Percentiles rank a stretch among this genome's conserved stretches.
phyloP scores from a whole-genome alignment of 768 basidiomycete genomes.

The Tephrocybe sp. region DNA sequence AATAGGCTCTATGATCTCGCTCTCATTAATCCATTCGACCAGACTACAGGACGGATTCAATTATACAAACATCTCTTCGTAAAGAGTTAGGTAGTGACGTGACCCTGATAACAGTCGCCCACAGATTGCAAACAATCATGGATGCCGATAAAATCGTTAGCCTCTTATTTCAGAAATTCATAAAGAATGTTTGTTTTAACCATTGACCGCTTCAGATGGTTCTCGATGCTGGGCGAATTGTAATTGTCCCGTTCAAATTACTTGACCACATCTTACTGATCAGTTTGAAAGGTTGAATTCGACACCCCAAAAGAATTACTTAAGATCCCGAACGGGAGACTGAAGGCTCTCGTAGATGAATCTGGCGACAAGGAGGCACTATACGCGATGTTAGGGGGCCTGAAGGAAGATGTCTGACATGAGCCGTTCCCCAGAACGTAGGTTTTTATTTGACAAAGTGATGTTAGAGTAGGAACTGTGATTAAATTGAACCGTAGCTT shows the following conservation, averaged over 20 bases:
- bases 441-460: too few relatives aligned
- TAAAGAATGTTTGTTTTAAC: conserved; percentile 8
- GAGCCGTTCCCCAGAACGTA: too few relatives aligned
- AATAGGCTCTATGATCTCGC: neutral
- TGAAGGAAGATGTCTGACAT: neutral
- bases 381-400: conserved; percentile 43
- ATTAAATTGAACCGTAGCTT: too few relatives aligned
- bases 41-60: conserved; percentile 65
- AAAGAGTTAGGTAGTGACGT: conserved; percentile 60
- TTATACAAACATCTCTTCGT: conserved; percentile 71
- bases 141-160: conserved; percentile 59
- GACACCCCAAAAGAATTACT: conserved; percentile 54
- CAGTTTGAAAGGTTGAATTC: conserved; percentile 42
- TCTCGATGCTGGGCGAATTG: conserved; percentile 54
- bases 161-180: too few relatives aligned
- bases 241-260: conserved; percentile 23
- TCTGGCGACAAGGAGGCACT: conserved; percentile 53
- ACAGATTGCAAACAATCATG: conserved; percentile 68
- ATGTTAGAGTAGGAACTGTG: too few relatives aligned
- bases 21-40: neutral
- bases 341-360: conserved; percentile 60
- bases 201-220: conserved; percentile 38
- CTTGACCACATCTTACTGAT: neutral
- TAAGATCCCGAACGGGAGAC: conserved; percentile 48
- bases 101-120: conserved; percentile 68